Evolutionary conservation across 192 early-diverging fungal species (phyloP).

Genomic region (Linnemannia exigua): DNA sequence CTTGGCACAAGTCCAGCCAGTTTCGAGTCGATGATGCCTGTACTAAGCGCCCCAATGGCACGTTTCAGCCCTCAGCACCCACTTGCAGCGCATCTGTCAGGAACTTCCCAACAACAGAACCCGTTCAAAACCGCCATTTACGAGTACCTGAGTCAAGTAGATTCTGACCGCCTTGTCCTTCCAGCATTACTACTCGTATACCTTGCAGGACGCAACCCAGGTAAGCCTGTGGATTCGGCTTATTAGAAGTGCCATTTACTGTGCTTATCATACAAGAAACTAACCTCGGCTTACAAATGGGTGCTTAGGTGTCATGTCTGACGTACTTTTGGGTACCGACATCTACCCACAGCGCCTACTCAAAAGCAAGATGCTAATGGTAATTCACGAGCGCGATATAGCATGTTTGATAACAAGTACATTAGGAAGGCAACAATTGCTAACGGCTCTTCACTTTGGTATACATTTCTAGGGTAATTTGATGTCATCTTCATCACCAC

Average conservation of each 20-base stretch:
- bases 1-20: conserved; percentile 37
- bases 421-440: background rate
- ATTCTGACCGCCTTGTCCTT: conserved; percentile 43
- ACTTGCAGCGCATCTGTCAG: background rate
- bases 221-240: background rate
- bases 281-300: background rate
- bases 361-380: conserved; percentile 49
- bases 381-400: background rate
- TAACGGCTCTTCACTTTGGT: background rate
- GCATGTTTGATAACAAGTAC: no score
- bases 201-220: conserved; percentile 54
- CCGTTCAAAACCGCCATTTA: conserved; percentile 53
- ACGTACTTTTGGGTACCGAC: conserved; percentile 54
- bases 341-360: conserved; percentile 59
- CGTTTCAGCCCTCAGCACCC: background rate
- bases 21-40: conserved; percentile 19
- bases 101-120: conserved; percentile 39
- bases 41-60: background rate
- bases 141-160: conserved; percentile 36
- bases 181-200: conserved; percentile 56
- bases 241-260: background rate
- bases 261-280: background rate
- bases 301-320: conserved; percentile 47
- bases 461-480: conserved; percentile 39
- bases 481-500: conserved; percentile 19